These are phyloP conservation scores for Aegilops umbellulata DNA, from an alignment of 176 grass and related monocot species.

Conservation along the genomic window DNA sequence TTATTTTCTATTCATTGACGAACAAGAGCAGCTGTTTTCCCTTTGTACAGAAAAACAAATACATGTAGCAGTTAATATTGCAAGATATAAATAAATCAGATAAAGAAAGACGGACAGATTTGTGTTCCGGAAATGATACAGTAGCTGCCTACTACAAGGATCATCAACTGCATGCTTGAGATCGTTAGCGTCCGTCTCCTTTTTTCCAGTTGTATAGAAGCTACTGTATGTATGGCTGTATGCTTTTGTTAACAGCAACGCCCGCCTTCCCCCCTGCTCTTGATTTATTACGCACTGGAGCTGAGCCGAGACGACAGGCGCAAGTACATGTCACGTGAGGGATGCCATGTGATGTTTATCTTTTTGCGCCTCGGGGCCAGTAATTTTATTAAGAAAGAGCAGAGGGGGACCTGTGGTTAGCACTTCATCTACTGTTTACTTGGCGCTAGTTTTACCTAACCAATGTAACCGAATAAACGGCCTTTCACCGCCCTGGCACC, in stretches of 20 bases:
- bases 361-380: background rate
- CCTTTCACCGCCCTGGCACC: conserved; percentile 30
- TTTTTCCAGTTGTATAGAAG: no score
- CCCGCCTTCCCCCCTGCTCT: background rate
- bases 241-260: background rate
- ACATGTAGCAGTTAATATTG: no score
- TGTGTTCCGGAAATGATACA: no score
- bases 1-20: no score
- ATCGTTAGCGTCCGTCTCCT: no score
- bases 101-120: no score
- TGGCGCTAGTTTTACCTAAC: background rate
- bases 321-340: conserved; percentile 38
- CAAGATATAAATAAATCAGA: no score
- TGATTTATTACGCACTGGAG: background rate
- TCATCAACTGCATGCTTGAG: no score
- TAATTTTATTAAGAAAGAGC: background rate
- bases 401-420: background rate
- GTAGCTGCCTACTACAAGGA: no score
- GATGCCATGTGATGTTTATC: conserved; percentile 31
- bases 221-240: no score
- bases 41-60: no score
- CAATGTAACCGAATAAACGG: conserved; percentile 51
- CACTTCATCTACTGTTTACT: background rate
- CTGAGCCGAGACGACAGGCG: conserved; percentile 1
- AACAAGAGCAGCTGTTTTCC: no score